These are phyloP conservation scores for Helianthus tuberosus DNA, from an alignment of 129 eudicot genomes.

Conservation along the genomic window DNA sequence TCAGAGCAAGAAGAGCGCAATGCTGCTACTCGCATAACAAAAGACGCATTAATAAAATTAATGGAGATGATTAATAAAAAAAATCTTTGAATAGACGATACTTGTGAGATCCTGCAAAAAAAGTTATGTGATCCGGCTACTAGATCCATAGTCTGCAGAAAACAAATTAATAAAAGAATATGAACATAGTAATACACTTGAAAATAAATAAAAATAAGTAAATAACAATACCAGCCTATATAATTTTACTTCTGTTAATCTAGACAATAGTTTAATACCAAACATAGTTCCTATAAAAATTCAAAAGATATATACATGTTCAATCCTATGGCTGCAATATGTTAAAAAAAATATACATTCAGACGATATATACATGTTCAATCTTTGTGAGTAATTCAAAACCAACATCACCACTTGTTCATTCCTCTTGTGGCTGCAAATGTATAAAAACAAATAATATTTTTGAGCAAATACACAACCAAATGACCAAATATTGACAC, in stretches of 20 bases:
- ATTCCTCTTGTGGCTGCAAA: no score
- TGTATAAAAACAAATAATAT: no score
- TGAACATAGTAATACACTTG: background rate
- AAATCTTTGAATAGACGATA: background rate
- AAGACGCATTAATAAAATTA: constrained; percentile 10
- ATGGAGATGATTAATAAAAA: background rate
- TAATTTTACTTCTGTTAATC: background rate
- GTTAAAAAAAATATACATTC: no score
- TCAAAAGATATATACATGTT: no score
- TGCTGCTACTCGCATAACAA: constrained; percentile 46
- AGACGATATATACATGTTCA: no score
- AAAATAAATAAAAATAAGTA: background rate
- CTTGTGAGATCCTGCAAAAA: constrained; percentile 23
- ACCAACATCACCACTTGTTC: no score
- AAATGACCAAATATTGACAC: no score
- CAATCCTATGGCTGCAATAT: no score
- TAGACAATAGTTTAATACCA: constrained; percentile 3
- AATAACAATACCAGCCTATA: background rate
- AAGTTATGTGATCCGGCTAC: background rate
- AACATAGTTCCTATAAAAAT: background rate
- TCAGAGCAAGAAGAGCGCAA: constrained; percentile 52
- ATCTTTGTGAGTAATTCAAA: no score
- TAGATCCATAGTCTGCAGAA: constrained; percentile 36
- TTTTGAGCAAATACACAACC: no score
- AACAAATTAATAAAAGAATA: constrained; percentile 5